Percentiles rank a stretch among this genome's conserved stretches.
phyloP scores from a whole-genome alignment of 495 filamentous ascomycete species.

The Amniculicola lignicola region DNA sequence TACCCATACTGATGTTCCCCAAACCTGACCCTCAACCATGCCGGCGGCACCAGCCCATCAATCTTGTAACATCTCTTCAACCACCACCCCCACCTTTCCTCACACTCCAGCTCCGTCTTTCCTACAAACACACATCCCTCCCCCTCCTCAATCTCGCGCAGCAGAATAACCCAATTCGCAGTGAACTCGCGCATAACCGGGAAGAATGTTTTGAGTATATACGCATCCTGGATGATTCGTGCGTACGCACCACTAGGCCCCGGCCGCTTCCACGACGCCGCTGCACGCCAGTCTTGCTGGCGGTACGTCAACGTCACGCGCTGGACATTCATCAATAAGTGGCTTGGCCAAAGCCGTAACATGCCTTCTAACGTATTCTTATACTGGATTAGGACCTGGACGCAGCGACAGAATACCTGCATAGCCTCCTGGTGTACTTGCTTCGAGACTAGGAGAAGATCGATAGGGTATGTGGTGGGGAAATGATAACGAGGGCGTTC shows the following conservation, averaged over 20 bases:
- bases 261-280: not conserved
- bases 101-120: not conserved
- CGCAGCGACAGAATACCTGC: slow-evolving; percentile 1
- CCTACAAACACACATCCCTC: not conserved
- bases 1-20: too few species aligned
- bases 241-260: not conserved
- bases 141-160: not conserved
- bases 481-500: not conserved
- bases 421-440: slow-evolving; percentile 18
- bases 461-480: not conserved
- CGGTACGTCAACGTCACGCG: not conserved
- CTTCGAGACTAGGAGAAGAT: slow-evolving; percentile 11
- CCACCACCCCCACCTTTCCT: not conserved
- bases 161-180: not conserved
- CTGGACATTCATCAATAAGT: too few species aligned
- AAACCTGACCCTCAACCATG: slow-evolving; percentile 8
- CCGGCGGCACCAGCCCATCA: not conserved
- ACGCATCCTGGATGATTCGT: slow-evolving; percentile 1
- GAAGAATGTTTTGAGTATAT: not conserved
- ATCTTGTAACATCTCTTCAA: not conserved
- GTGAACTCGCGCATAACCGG: not conserved
- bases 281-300: not conserved
- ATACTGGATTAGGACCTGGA: not conserved
- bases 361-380: not conserved
- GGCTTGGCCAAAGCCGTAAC: not conserved